Base-by-base conservation (phyloP, 176 grass and related monocot species). In the Rhynchospora pubera region DNA sequence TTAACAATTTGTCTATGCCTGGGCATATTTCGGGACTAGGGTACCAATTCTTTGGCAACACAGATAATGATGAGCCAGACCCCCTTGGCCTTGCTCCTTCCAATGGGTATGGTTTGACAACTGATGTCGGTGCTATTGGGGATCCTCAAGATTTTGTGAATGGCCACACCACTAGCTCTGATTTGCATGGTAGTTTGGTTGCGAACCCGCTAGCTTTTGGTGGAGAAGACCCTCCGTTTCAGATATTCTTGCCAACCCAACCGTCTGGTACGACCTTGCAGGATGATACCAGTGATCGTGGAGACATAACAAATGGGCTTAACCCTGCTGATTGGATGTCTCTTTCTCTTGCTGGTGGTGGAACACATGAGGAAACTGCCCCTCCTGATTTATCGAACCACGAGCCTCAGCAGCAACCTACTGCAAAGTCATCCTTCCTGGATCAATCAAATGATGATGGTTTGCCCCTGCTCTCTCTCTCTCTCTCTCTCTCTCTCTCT, bases 301-400 rank as follows among this genome's bases (percentile, higher is more conserved):
- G 26, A 55, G 91, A 86, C 89, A 75, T 89, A 61, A 43, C 62
- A 83, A 91, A 91, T 78, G 91, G 87, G 84, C 64, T 90, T 44
- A 75, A 89, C 32, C 83, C 92, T 65, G 92, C 93, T 87, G 92
- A 91, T 88, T 99, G 92, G 91, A 91, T 89, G 72, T 91, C 90
- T 79, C 92, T 99, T 81, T 88, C 87, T 42, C 92, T 95, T 58
- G 86, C 90, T 26, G 88, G 83, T 14, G 95, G 95, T 69, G 94
- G 90, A 83, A 83, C 77, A 56, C 67, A 77, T 75, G 82, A 72
- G 65, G 84, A 83, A 57, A 86, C 47, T 84, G 61, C 81, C 85
- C 18, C 73, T 87, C 62, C 79, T 78, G 76, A 89, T 82, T 67
- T 71, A 28, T 81, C 84, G 43, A 90, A 80, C 26, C 86, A 63